Conservation (phyloP, 768 basidiomycete genomes). For the Naganishia kalamii region DNA sequence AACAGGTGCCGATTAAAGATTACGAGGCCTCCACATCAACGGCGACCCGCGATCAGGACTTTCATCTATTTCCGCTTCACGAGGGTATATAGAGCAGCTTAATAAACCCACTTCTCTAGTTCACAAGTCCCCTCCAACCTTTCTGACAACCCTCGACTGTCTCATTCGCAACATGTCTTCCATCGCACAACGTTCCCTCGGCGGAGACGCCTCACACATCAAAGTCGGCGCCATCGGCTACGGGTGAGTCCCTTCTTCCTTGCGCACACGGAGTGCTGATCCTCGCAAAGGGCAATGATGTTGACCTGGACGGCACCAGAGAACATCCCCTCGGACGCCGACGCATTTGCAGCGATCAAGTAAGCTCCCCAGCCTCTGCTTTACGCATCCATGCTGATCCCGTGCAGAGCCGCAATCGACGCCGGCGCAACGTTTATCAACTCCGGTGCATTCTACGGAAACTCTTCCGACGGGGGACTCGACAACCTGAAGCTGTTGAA, state of each 20-base stretch:
- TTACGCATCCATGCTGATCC: too few species aligned
- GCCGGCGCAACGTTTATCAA: constrained; percentile 40
- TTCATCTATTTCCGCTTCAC: too few species aligned
- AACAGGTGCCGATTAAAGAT: too few species aligned
- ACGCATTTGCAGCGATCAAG: constrained; percentile 60
- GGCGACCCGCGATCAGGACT: too few species aligned
- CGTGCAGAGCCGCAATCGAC: constrained; percentile 39
- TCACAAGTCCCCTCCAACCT: too few species aligned
- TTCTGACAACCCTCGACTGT: too few species aligned
- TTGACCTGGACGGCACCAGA: constrained; percentile 54
- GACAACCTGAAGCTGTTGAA: constrained; percentile 54
- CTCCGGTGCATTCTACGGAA: constrained; percentile 59
- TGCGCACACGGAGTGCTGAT: not conserved
- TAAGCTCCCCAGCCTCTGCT: constrained; percentile 41
- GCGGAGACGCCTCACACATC: constrained; percentile 17
- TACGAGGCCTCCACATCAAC: too few species aligned
- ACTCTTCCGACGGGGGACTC: constrained; percentile 41
- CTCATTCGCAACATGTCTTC: constrained; percentile 13
- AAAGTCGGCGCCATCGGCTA: constrained; percentile 25
- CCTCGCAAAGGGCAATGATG: constrained; percentile 54
- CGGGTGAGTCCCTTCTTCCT: not conserved
- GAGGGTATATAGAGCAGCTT: too few species aligned
- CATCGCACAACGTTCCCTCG: constrained; percentile 17
- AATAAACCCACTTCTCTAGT: too few species aligned
- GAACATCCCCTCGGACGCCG: constrained; percentile 53